phyloP scores from a whole-genome alignment of 2,329 filamentous ascomycete species.

The Phaeoacremonium minimum region DNA sequence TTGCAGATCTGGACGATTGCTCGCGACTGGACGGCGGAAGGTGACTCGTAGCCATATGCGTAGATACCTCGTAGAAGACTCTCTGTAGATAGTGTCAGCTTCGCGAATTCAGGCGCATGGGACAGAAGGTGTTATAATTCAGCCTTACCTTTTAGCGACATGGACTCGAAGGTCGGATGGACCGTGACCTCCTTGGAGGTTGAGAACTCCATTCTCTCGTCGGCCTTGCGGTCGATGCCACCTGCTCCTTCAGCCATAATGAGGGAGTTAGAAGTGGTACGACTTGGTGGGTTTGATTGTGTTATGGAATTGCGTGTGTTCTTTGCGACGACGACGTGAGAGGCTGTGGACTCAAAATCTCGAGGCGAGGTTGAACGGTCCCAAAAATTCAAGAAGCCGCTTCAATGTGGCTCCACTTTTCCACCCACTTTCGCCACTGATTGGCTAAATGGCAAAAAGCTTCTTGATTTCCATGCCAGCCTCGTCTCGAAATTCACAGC shows the following conservation, averaged over 20 bases:
- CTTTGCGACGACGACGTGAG: conserved; percentile 1
- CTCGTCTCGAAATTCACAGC: no score
- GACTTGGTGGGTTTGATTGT: neutral
- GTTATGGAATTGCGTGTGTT: neutral
- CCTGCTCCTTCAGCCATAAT: conserved; percentile 75
- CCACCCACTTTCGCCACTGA: neutral
- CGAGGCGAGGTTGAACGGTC: conserved; percentile 3
- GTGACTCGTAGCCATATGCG: conserved; percentile 97
- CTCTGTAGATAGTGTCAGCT: conserved; percentile 43
- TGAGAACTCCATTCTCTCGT: conserved; percentile 96
- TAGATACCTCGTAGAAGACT: conserved; percentile 96
- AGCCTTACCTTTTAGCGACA: conserved; percentile 78
- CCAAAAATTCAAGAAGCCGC: neutral
- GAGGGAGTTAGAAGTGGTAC: conserved; percentile 10
- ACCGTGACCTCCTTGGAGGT: conserved; percentile 98
- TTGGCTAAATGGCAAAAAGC: neutral
- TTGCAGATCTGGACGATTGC: conserved; percentile 99
- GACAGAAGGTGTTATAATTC: neutral
- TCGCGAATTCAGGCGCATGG: conserved; percentile 1
- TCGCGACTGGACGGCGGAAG: conserved; percentile 94
- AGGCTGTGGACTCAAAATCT: neutral
- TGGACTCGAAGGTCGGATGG: conserved; percentile 88
- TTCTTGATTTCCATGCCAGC: neutral
- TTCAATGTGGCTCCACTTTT: neutral
- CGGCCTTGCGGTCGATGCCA: conserved; percentile 82